phyloP scores from a whole-genome alignment of 768 basidiomycete species.

The Suillus bovinus region DNA sequence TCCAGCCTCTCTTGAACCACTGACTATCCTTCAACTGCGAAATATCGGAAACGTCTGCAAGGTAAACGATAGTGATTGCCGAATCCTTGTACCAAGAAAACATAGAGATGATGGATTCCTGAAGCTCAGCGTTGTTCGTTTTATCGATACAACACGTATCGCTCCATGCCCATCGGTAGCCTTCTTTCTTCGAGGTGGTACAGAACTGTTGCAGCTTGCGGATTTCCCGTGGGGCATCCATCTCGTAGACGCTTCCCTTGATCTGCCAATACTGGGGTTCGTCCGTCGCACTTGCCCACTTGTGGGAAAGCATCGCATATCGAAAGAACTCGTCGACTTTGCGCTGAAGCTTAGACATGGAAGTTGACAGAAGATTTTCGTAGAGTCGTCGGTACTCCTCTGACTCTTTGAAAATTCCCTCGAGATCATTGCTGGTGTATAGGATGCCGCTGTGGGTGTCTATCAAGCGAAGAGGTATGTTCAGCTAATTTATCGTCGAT shows the following conservation, averaged over 20 bases:
- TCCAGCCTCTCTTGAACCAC: conserved; percentile 25
- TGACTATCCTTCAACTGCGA: conserved; percentile 25
- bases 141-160: conserved; percentile 33
- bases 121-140: conserved; percentile 21
- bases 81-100: conserved; percentile 29
- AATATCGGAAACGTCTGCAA: conserved; percentile 27
- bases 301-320: conserved; percentile 13
- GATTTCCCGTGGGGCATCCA: conserved; percentile 1
- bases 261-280: conserved; percentile 11
- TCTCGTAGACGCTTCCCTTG: conserved; percentile 18
- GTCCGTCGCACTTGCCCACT: conserved; percentile 15
- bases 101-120: conserved; percentile 33
- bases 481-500: conserved; percentile 5
- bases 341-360: background rate
- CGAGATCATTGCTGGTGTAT: conserved; percentile 1
- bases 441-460: conserved; percentile 3
- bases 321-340: conserved; percentile 13
- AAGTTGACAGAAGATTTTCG: background rate
- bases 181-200: conserved; percentile 28
- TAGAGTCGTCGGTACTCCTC: conserved; percentile 1
- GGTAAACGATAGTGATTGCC: conserved; percentile 30
- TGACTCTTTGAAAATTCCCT: conserved; percentile 3
- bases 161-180: conserved; percentile 32
- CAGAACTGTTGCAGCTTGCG: conserved; percentile 32
- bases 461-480: conserved; percentile 7